Conservation (phyloP, 1,284 basidiomycete species). For the Wallemia ichthyophaga region DNA sequence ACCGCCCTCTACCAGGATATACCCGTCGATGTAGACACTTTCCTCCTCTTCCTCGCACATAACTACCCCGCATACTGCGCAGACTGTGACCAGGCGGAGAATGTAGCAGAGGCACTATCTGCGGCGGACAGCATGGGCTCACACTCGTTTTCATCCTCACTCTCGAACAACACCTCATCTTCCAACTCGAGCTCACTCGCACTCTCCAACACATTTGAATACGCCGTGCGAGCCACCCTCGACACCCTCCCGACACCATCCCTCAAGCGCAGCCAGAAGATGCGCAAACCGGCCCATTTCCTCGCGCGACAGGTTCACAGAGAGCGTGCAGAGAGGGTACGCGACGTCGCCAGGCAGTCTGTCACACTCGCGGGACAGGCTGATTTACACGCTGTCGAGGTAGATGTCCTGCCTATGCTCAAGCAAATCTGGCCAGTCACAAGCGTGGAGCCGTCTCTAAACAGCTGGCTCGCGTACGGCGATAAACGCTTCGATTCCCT, state of each 20-base stretch:
- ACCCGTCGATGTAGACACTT: slow-evolving; percentile 63
- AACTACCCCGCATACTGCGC: slow-evolving; percentile 62
- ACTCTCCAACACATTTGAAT: background rate
- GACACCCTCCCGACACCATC: background rate
- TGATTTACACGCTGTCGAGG: background rate
- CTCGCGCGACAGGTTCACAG: background rate
- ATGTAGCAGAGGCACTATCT: slow-evolving; percentile 46
- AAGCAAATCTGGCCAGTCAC: background rate
- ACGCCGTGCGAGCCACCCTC: background rate
- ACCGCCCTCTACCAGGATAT: slow-evolving; percentile 45
- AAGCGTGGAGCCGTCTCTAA: background rate
- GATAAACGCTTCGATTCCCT: slow-evolving; percentile 13
- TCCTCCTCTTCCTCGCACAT: slow-evolving; percentile 72
- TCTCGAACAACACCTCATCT: slow-evolving; percentile 2
- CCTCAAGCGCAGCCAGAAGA: background rate
- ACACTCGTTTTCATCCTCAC: too few relatives aligned
- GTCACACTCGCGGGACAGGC: background rate
- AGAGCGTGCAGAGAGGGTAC: background rate
- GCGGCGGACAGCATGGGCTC: slow-evolving; percentile 44
- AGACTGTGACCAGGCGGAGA: slow-evolving; percentile 41
- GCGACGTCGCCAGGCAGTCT: background rate
- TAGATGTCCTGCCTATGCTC: background rate
- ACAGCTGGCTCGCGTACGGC: background rate
- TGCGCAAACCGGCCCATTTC: background rate
- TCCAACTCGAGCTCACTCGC: too few relatives aligned